phyloP scores from a whole-genome alignment of 495 filamentous ascomycete genomes.

The Aeminium ludgeri region DNA sequence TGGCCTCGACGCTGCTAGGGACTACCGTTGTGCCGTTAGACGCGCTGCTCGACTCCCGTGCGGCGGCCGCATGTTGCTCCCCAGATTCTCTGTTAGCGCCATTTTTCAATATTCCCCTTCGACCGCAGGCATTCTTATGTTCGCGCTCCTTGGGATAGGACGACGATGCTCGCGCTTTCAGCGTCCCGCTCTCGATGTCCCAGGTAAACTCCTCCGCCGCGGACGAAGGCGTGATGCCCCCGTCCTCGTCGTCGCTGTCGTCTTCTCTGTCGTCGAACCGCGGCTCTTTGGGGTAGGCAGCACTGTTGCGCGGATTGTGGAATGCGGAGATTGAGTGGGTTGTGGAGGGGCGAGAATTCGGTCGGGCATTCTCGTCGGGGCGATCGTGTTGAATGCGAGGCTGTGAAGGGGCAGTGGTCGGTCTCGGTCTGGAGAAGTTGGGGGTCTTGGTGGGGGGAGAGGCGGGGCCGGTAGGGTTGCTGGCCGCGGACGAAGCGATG shows the following conservation, averaged over 20 bases:
- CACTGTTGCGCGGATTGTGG: background rate
- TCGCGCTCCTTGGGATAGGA: background rate
- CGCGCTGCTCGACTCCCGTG: too few species aligned
- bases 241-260: constrained; percentile 1
- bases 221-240: background rate
- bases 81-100: background rate
- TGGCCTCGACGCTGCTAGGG: too few species aligned
- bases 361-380: background rate
- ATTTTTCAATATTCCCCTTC: background rate
- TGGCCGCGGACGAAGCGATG: too few species aligned
- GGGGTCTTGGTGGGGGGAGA: background rate
- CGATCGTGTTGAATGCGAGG: constrained; percentile 4
- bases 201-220: constrained; percentile 6
- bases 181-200: constrained; percentile 7
- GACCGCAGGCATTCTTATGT: too few species aligned
- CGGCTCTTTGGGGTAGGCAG: constrained; percentile 6
- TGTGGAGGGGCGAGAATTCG: background rate
- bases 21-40: too few species aligned
- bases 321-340: constrained; percentile 7
- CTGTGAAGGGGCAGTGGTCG: constrained; percentile 1
- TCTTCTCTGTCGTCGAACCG: constrained; percentile 12
- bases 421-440: constrained; percentile 14
- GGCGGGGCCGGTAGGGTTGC: too few species aligned
- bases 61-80: background rate
- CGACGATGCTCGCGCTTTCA: constrained; percentile 3